These are phyloP conservation scores for Tricholoma sp. DNA, from an alignment of 768 basidiomycete species.

Conservation along the genomic window DNA sequence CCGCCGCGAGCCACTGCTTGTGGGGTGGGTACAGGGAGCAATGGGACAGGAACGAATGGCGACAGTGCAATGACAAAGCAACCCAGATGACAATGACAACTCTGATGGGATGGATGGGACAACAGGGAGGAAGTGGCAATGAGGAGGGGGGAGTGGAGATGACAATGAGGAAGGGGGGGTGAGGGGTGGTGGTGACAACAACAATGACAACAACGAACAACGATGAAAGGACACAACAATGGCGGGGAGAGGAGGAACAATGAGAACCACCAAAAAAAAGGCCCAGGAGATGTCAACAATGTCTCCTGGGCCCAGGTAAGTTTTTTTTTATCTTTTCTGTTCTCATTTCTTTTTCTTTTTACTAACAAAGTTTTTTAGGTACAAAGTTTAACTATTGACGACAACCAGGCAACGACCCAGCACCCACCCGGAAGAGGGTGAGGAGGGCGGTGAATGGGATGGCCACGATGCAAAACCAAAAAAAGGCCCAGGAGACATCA, in stretches of 20 bases:
- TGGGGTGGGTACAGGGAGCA: background rate
- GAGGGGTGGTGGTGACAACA: no score
- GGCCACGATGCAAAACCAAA: no score
- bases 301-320: background rate
- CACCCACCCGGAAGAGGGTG: no score
- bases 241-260: background rate
- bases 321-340: no score
- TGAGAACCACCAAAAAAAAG: background rate
- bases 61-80: background rate
- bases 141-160: background rate
- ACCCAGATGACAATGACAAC: background rate
- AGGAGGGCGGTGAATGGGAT: no score
- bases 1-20: background rate
- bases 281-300: background rate
- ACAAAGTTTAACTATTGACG: no score
- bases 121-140: background rate
- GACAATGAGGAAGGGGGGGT: background rate
- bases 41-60: background rate
- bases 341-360: no score
- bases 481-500: no score
- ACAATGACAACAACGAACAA: background rate
- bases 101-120: background rate
- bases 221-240: background rate
- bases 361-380: no score
- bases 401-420: no score